phyloP scores from a whole-genome alignment of 2,329 filamentous ascomycete species.

The Alternaria consortialis region DNA sequence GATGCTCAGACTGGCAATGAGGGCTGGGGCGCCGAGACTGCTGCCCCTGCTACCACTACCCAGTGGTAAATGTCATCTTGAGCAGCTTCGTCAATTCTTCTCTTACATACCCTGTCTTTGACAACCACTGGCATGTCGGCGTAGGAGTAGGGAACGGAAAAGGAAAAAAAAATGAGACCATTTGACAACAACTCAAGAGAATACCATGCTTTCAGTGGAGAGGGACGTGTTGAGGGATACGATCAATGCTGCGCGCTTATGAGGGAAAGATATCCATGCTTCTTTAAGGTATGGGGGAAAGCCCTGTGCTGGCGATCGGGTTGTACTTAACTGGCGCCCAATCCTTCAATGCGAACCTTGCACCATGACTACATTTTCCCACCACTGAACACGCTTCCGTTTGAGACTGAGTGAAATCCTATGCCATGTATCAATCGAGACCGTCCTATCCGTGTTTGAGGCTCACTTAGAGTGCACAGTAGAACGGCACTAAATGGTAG shows the following conservation, averaged over 20 bases:
- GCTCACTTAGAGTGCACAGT: too few species aligned
- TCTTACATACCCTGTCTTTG: conserved; percentile 49
- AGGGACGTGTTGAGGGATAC: conserved; percentile 33
- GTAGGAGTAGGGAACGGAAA: conserved; percentile 43
- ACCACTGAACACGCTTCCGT: not conserved
- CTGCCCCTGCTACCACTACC: conserved; percentile 44
- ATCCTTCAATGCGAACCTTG: conserved; percentile 42
- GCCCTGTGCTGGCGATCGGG: conserved; percentile 90
- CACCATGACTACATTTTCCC: conserved; percentile 1
- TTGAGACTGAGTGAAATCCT: not conserved
- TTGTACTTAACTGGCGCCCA: conserved; percentile 87
- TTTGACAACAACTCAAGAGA: conserved; percentile 20
- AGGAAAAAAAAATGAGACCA: conserved; percentile 40
- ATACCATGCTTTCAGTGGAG: conserved; percentile 20
- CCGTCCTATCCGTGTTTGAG: not conserved
- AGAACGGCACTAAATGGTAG: too few species aligned
- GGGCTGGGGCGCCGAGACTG: conserved; percentile 59
- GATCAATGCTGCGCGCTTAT: conserved; percentile 75
- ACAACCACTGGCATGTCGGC: conserved; percentile 34
- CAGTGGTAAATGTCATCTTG: conserved; percentile 56
- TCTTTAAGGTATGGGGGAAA: conserved; percentile 76
- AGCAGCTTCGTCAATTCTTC: conserved; percentile 24
- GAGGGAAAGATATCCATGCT: conserved; percentile 98
- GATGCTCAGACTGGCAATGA: conserved; percentile 57
- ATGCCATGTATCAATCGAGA: too few species aligned